Percentiles rank a stretch among this genome's conserved stretches.
Evolutionary conservation across 176 grass and related monocot species (phyloP).

Genomic region (Eleusine indica): DNA sequence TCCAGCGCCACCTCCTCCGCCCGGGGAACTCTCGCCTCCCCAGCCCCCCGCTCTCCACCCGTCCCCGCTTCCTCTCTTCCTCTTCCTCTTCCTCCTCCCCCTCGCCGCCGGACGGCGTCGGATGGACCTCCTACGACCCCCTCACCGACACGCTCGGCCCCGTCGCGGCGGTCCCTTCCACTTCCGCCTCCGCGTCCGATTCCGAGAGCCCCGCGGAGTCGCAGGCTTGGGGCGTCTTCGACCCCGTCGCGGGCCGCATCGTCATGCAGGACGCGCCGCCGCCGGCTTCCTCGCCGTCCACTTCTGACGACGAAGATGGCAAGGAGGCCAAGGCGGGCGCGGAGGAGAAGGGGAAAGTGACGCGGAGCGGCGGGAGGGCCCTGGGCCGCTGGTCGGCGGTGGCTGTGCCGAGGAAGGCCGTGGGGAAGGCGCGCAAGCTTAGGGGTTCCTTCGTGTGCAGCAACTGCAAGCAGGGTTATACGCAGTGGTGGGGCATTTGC

Average conservation of each 20-base stretch:
- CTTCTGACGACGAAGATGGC: neutral
- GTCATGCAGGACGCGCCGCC: constrained; percentile 23
- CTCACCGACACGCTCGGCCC: constrained; percentile 32
- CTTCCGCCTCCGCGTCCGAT: neutral
- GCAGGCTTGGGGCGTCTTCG: constrained; percentile 46
- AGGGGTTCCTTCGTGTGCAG: constrained; percentile 57
- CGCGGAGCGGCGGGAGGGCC: neutral
- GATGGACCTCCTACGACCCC: constrained; percentile 33
- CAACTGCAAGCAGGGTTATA: constrained; percentile 50
- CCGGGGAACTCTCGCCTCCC: constrained; percentile 18
- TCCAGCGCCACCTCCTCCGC: constrained; percentile 23
- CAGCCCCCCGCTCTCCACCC: neutral
- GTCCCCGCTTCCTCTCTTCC: constrained; percentile 29
- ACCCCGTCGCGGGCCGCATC: constrained; percentile 60
- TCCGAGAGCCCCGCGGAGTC: neutral
- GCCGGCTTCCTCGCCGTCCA: neutral
- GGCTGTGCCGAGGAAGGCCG: constrained; percentile 15
- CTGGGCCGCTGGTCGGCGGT: constrained; percentile 18
- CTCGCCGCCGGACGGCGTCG: neutral
- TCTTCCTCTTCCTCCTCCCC: neutral
- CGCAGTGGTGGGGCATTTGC: constrained; percentile 86
- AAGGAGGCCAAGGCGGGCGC: neutral
- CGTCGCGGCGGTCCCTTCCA: neutral
- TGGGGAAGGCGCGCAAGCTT: constrained; percentile 44
- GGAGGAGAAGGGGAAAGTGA: constrained; percentile 31